A percentile compares a stretch with the other conserved stretches of the same genome.
These are phyloP conservation scores for Leptographium radiaticola DNA, from an alignment of 2,329 filamentous ascomycete genomes.

Conservation along the genomic window DNA sequence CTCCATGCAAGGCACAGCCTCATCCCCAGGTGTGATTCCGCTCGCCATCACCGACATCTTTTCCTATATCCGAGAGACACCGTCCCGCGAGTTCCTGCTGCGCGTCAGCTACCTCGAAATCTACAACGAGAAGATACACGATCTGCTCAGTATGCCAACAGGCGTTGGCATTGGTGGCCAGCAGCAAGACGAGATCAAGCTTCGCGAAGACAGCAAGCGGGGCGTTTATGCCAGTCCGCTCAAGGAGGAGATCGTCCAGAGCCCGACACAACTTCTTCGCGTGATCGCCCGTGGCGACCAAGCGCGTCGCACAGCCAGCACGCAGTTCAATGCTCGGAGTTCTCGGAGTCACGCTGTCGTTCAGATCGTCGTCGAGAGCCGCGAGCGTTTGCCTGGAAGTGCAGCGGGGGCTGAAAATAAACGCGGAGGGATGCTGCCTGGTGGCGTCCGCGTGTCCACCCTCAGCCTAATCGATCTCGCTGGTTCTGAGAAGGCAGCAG, in stretches of 20 bases:
- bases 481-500: slow-evolving; percentile 89
- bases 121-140: slow-evolving; percentile 96
- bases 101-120: slow-evolving; percentile 98
- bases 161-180: slow-evolving; percentile 39
- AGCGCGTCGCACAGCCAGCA: slow-evolving; percentile 79
- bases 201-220: slow-evolving; percentile 89
- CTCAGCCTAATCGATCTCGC: slow-evolving; percentile 92
- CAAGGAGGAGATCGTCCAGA: slow-evolving; percentile 98
- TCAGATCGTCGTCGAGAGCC: slow-evolving; percentile 94
- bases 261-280: slow-evolving; percentile 82
- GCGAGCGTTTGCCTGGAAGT: slow-evolving; percentile 61
- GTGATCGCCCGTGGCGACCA: slow-evolving; percentile 93
- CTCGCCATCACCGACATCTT: slow-evolving; percentile 98
- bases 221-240: slow-evolving; percentile 92
- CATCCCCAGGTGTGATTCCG: slow-evolving; percentile 90
- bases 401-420: slow-evolving; percentile 40
- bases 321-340: slow-evolving; percentile 92
- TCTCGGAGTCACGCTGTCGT: slow-evolving; percentile 97
- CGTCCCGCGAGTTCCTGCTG: slow-evolving; percentile 82
- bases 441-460: slow-evolving; percentile 89
- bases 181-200: slow-evolving; percentile 83
- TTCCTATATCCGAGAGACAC: slow-evolving; percentile 95
- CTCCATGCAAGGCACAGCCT: slow-evolving; percentile 96
- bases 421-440: slow-evolving; percentile 58
- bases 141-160: slow-evolving; percentile 67